Conservation (phyloP, 2,329 filamentous ascomycete genomes). For the Aspergillus cejpii region DNA sequence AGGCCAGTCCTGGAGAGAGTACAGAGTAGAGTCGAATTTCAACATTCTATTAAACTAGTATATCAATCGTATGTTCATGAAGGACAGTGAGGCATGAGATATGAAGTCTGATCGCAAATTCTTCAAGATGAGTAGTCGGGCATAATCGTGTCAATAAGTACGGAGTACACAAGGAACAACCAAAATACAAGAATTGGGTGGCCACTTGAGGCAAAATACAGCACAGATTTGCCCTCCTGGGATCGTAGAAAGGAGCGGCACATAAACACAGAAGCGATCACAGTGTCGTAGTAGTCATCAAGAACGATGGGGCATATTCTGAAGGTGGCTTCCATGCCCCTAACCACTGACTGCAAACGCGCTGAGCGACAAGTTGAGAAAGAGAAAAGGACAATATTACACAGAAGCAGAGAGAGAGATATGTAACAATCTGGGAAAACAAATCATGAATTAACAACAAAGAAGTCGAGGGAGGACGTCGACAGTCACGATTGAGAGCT, state of each 20-base stretch:
- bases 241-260: neutral
- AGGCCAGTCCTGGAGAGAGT: too few relatives aligned
- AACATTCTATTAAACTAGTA: neutral
- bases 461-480: conserved; percentile 1
- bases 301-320: neutral
- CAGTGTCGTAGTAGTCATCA: neutral
- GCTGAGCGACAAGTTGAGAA: neutral
- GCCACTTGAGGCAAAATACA: neutral
- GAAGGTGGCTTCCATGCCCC: too few relatives aligned
- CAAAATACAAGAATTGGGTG: neutral
- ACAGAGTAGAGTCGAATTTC: neutral
- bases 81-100: neutral
- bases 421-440: neutral
- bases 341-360: too few relatives aligned
- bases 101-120: neutral
- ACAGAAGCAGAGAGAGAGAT: neutral
- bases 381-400: neutral
- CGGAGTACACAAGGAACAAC: neutral
- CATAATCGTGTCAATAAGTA: neutral
- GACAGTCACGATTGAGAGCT: conserved; percentile 5
- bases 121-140: neutral
- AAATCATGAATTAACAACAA: conserved; percentile 8
- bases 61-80: neutral
- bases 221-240: neutral
- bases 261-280: neutral